Base-by-base conservation (phyloP, 2,329 filamentous ascomycete species). In the Talaromyces piceae region DNA sequence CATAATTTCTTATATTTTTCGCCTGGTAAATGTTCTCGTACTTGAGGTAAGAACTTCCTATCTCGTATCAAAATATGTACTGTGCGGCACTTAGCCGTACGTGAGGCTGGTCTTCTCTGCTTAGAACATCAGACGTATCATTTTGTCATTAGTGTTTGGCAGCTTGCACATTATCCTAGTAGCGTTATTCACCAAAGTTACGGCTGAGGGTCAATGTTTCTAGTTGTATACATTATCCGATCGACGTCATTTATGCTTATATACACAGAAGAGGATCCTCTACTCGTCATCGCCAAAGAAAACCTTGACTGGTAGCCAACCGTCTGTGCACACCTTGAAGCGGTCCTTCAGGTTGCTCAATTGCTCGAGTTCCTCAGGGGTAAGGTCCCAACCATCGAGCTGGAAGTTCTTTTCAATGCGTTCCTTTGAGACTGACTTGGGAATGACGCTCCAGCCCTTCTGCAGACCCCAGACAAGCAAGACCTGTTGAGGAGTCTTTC, bases 261-360 rank as follows among this genome's bases (percentile, higher is more conserved):
- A 43, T 9, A 25, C 20, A 43, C 39, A 43, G 20, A 23, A 8
- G 25, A 23, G 4, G n/a, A 8, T 25, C 9, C 8, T 27, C 22
- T 81, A 90, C 74, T 91, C 86, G 62, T 90, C 86, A 61, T 91
- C 86, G 6, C 86, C 86, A 65, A 88, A 88, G 77, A 93, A 93
- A 30, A 91, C 86, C 77, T 83, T 85, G 54, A 87, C 69, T 0
- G 87, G 87, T 49, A 73, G 60, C 83, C 86, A 91, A 25, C 64
- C 70, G 65, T 91, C 88, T 30, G 78, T 79, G 63, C 87, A 93
- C 56, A 89, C 84, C 80, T 90, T 94, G 78, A 91, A 91, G 47
- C 88, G 81, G 55, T 87, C 85, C 62, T 79, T 76, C 50, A 91
- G 77, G 61, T 72, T 78, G 62, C 82, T 81, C 46, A 95, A 75